Base-by-base conservation (phyloP, 2,329 filamentous ascomycete species). In the Fusarium bactridioides region DNA sequence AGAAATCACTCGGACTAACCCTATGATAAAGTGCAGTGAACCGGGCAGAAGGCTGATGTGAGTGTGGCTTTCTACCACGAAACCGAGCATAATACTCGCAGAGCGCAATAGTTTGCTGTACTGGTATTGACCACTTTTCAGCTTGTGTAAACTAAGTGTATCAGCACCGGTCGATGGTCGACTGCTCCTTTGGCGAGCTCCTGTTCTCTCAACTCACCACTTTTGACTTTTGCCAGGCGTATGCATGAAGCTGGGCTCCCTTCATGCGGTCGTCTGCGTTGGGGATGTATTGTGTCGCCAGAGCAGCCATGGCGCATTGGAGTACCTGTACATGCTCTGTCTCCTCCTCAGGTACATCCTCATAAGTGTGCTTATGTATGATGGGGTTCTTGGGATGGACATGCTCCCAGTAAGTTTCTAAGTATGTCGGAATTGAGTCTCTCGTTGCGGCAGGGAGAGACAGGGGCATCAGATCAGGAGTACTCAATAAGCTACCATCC, bases 61-160 rank as follows among this genome's bases (percentile, higher is more conserved):
- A 82, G 43, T 84, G 82, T 79, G 84, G 80, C 57, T 79, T 85
- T 72, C 84, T 83, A 76, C 87, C 87, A 67, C 87, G 82, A 78
- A 89, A 89, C 64, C 86, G 84, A 56, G 85, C 80, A 74, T 87
- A 88, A 75, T 86, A 83, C 78, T 89, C 87, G 80, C 86, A 88
- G 25, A 89, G 81, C 72, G 88, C 78, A 74, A 88, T 83, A 25
- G 86, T 81, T 78, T 89, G 87, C 84, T 88, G 87, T 75, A 84
- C 80, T 60, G 84, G 81, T 61, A 87, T 77, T 69, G 82, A 81
- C 86, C 86, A 88, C 53, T 83, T 80, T n/a, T 76, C 67, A 27
- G 72, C 61, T 61, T 74, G 71, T 15, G 82, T 82, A 64, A 82
- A 82, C 86, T 88, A 67, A 38, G 70, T 25, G 69, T 64, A 75